Percentiles rank a stretch among this genome's conserved stretches.
These are phyloP conservation scores for Pythium aristosporum DNA, from an alignment of 352 stramenopile species.

Conservation along the genomic window DNA sequence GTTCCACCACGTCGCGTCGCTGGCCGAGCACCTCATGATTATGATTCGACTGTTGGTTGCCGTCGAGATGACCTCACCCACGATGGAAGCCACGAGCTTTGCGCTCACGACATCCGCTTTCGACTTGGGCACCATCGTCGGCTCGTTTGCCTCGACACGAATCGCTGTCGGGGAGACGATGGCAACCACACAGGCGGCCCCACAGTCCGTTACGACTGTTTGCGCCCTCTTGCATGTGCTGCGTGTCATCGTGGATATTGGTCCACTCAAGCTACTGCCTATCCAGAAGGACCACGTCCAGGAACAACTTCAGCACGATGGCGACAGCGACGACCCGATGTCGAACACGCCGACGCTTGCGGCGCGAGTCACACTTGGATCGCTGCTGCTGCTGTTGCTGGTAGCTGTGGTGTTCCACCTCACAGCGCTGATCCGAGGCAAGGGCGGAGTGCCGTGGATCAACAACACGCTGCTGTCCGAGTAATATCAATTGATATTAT, in stretches of 20 bases:
- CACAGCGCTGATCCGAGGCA: not conserved
- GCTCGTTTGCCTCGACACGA: not conserved
- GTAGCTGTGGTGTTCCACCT: not conserved
- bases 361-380: not conserved
- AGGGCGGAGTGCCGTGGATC: not conserved
- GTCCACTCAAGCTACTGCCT: constrained; percentile 1
- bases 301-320: not conserved
- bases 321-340: not conserved
- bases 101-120: constrained; percentile 5
- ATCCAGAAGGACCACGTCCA: constrained; percentile 4
- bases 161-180: not conserved
- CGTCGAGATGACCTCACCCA: constrained; percentile 14
- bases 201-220: not conserved
- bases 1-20: constrained; percentile 4
- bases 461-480: not conserved
- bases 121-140: constrained; percentile 8
- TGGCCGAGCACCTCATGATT: not conserved
- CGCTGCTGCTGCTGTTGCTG: not conserved
- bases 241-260: not conserved
- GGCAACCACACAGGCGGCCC: not conserved
- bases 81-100: constrained; percentile 18
- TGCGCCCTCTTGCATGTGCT: constrained; percentile 5
- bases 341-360: not conserved
- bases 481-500: not conserved
- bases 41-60: constrained; percentile 7